Base-by-base conservation (phyloP, 2,329 filamentous ascomycete genomes). In the Beauveria pseudobassiana region DNA sequence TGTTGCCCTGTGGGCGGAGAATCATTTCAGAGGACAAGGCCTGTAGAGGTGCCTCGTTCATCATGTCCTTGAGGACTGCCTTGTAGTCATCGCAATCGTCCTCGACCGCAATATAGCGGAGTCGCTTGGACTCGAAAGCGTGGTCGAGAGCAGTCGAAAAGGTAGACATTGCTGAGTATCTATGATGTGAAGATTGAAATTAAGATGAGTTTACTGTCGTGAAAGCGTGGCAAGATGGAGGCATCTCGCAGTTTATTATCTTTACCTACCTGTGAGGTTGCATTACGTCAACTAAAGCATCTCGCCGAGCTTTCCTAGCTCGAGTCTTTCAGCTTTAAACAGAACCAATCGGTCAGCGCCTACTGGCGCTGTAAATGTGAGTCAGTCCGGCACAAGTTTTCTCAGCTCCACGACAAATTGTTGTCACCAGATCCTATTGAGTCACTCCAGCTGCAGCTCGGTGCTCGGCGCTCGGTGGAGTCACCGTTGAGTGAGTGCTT, bases 51-150 rank as follows among this genome's bases (percentile, higher is more conserved):
- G 65, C 56, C 30, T 67, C 65, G 20, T 59, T 58, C 34, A 67
- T 60, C 40, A 64, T 55, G 18, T 45, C 38, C 22, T 63, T 50
- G 18, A 67, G 55, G 12, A 60, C 62, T 5, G 55, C 61, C 55
- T 49, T 64, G 63, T 66, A 61, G 56, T 58, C 43, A 30, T 65
- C 63, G 59, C 63, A 53, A 12, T 54, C 46, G 30, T 63, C 62
- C 53, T 68, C 64, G 24, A 65, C 63, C 34, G 63, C 64, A 57
- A 65, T 63, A 59, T 64, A 66, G 10, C 61, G 52, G 4, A 68
- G 65, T 28, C 65, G 63, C 34, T 61, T 34, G 18, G 66, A 65
- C 61, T 59, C 63, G 26, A 65, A 68, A 16, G 42, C 63, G 38
- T 63, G 58, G 45, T 53, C 59, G 30, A 63, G 55, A 18, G 55